These are phyloP conservation scores for Flaveria brownii DNA, from an alignment of 129 eudicot species.

Conservation along the genomic window DNA sequence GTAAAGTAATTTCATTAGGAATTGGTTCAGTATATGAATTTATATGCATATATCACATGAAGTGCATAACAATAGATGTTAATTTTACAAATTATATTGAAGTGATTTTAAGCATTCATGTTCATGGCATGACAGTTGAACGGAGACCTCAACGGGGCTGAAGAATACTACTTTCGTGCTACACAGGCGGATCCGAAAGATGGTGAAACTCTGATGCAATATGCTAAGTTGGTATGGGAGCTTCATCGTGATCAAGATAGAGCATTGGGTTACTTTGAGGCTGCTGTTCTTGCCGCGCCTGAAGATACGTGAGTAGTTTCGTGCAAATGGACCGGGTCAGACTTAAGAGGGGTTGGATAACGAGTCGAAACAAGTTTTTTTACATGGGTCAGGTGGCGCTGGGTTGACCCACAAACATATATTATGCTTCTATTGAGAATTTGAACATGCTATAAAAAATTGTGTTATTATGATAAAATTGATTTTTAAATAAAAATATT, in stretches of 20 bases:
- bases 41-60: too few species aligned
- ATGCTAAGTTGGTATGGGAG: constrained; percentile 83
- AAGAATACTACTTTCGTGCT: constrained; percentile 65
- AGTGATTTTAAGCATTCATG: constrained; percentile 14
- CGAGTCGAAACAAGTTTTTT: too few species aligned
- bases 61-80: too few species aligned
- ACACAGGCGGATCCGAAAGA: constrained; percentile 63
- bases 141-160: constrained; percentile 72
- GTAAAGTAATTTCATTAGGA: background rate
- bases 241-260: constrained; percentile 61
- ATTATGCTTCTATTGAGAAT: background rate
- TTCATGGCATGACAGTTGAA: constrained; percentile 48
- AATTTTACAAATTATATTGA: background rate
- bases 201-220: constrained; percentile 56
- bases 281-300: constrained; percentile 64
- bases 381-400: background rate
- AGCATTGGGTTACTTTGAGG: constrained; percentile 64
- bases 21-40: background rate
- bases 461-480: background rate
- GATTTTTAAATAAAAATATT: background rate
- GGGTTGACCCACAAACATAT: background rate
- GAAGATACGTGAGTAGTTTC: constrained; percentile 54
- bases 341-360: too few species aligned
- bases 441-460: background rate
- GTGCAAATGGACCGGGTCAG: background rate